These are phyloP conservation scores for Patellaria atrata DNA, from an alignment of 495 filamentous ascomycete species.

Conservation along the genomic window DNA sequence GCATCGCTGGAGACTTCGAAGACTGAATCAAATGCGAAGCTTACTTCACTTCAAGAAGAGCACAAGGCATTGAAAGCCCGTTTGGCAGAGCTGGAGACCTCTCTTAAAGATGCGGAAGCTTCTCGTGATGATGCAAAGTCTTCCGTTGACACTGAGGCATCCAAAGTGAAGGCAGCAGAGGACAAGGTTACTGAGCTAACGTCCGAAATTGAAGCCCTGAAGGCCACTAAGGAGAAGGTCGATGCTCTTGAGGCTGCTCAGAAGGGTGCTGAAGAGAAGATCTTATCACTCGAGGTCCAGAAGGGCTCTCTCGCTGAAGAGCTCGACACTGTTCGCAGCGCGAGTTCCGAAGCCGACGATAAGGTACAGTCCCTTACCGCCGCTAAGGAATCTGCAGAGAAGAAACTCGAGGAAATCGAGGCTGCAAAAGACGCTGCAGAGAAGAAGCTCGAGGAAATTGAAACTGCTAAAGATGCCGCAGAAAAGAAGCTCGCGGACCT, in stretches of 20 bases:
- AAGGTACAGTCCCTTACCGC: too few relatives aligned
- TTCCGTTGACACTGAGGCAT: not conserved
- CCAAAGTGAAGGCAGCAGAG: not conserved
- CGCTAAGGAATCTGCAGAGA: too few relatives aligned
- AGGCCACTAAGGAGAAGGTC: not conserved
- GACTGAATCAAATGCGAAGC: too few relatives aligned
- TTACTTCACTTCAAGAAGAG: conserved; percentile 1
- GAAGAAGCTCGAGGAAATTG: conserved; percentile 2
- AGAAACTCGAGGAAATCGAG: conserved; percentile 1
- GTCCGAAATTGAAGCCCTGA: too few relatives aligned
- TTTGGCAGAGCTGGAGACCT: conserved; percentile 2
- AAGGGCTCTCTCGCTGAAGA: too few relatives aligned
- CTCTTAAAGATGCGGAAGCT: not conserved
- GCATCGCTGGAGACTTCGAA: not conserved
- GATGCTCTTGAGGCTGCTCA: not conserved
- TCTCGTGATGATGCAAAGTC: not conserved
- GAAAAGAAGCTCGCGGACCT: conserved; percentile 2
- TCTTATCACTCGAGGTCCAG: too few relatives aligned
- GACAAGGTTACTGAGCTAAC: not conserved
- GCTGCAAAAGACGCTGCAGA: not conserved
- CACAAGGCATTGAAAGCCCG: conserved; percentile 1
- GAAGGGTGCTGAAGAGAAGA: conserved; percentile 1
- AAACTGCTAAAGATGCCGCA: conserved; percentile 1
- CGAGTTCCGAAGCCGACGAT: too few relatives aligned
- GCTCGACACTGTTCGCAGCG: too few relatives aligned